These are phyloP conservation scores for Cyberlindnera mississippiensis DNA, from an alignment of 805 yeast species.

Conservation along the genomic window DNA sequence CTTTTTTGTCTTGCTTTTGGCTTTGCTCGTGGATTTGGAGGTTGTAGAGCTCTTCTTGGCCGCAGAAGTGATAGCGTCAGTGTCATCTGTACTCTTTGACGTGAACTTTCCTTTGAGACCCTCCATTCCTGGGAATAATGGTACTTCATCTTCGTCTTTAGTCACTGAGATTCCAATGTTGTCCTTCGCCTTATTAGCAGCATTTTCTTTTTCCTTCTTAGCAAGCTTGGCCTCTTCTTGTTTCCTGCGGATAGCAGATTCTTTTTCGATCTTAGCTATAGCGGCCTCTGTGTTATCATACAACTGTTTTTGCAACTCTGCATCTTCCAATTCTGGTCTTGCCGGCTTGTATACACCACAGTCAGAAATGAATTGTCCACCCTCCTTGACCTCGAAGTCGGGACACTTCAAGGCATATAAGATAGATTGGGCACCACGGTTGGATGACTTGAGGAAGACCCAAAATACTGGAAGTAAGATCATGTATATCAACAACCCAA, in stretches of 20 bases:
- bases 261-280: slow-evolving; percentile 61
- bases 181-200: slow-evolving; percentile 3
- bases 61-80: too few relatives aligned
- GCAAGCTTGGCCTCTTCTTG: slow-evolving; percentile 20
- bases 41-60: slow-evolving; percentile 2
- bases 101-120: slow-evolving; percentile 15
- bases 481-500: slow-evolving; percentile 60
- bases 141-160: slow-evolving; percentile 4
- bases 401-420: slow-evolving; percentile 71
- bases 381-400: slow-evolving; percentile 53
- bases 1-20: slow-evolving; percentile 7
- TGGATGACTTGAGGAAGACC: slow-evolving; percentile 70
- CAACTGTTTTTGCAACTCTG: slow-evolving; percentile 53
- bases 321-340: slow-evolving; percentile 62
- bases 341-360: slow-evolving; percentile 54
- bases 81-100: slow-evolving; percentile 24
- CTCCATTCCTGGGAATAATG: slow-evolving; percentile 29
- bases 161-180: slow-evolving; percentile 6
- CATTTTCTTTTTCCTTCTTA: slow-evolving; percentile 4
- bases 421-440: slow-evolving; percentile 76
- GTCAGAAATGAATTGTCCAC: slow-evolving; percentile 72
- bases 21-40: background rate
- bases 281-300: slow-evolving; percentile 57
- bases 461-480: slow-evolving; percentile 79
- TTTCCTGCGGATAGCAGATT: slow-evolving; percentile 66